Evolutionary conservation across 768 basidiomycete genomes (phyloP), one percentile per base, ranked within the genome.

Genomic region (Boletus huronensis): DNA sequence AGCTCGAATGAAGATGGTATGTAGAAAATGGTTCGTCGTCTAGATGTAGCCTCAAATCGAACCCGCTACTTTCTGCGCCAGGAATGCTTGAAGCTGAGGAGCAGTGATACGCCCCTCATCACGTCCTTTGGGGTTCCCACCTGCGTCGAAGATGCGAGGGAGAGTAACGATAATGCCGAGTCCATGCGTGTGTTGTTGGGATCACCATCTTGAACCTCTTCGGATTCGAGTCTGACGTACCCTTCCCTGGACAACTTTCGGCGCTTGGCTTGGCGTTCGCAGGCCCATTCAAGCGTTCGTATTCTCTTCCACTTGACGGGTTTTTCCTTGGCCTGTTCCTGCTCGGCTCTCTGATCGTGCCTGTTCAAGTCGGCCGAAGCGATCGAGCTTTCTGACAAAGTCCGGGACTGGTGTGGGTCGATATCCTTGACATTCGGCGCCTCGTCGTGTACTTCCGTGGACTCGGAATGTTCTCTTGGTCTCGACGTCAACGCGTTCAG

Each of bases 211-310:
- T 57, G 42, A 28, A 35, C 50, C 17, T 70, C 65, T 28, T 60
- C 62, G 25, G 63, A 65, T 6, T 29, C 55, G 10, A 62, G 57
- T 44, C 60, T 48, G 17, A 38, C 40, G 25, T 62, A 53, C 38
- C 50, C 57, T 34, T 59, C 59, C 43, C 47, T 68, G 48, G 50
- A 57, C 36, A 59, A 45, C 52, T 70, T 73, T 35, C 66, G 65
- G 19, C 75, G 75, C 53, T 75, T 76, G 17, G 71, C 58, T 21
- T 70, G 69, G 42, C 67, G 72, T 25, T 76, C 71, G 56, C 77
- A 78, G 14, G 77, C 77, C 77, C 76, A 78, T 57, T 78, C 77
- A 13, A 79, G 70, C 2, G 72, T 74, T 46, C 68, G 69, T 47
- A 64, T 55, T 23, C 60, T 61, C 58, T 67, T 70, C 39, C 55